Conservation (phyloP, 345 rosid species). For the Citrus sp. region DNA sequence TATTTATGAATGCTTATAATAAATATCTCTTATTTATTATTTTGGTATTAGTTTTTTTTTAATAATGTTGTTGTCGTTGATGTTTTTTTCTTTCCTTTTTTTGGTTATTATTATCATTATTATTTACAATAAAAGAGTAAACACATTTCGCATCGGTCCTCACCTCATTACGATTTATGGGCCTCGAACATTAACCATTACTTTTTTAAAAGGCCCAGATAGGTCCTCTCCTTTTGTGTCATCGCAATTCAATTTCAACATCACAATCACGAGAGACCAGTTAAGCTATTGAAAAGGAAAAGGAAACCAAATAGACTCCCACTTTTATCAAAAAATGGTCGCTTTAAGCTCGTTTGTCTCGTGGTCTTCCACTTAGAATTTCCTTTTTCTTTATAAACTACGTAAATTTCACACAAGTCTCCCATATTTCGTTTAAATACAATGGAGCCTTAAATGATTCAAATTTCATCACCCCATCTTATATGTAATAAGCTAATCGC, state of each 20-base stretch:
- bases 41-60: too few relatives aligned
- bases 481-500: too few relatives aligned
- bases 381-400: neutral
- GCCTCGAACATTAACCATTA: neutral
- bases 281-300: neutral
- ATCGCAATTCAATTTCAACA: neutral
- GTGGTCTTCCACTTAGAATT: neutral
- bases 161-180: neutral
- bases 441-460: neutral
- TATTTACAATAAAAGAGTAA: too few relatives aligned
- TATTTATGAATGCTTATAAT: neutral
- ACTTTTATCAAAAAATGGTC: neutral
- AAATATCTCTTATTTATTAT: too few relatives aligned
- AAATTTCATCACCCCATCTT: too few relatives aligned
- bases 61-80: too few relatives aligned
- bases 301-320: neutral
- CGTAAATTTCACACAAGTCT: neutral
- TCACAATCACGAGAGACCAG: neutral
- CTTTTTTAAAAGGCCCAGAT: too few relatives aligned
- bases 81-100: too few relatives aligned
- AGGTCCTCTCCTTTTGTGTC: too few relatives aligned
- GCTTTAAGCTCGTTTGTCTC: neutral
- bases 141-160: neutral
- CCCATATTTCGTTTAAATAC: too few relatives aligned
- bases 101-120: too few relatives aligned